Base-by-base conservation (phyloP, 2,329 filamentous ascomycete genomes). In the Phyllosticta citrichinensis region DNA sequence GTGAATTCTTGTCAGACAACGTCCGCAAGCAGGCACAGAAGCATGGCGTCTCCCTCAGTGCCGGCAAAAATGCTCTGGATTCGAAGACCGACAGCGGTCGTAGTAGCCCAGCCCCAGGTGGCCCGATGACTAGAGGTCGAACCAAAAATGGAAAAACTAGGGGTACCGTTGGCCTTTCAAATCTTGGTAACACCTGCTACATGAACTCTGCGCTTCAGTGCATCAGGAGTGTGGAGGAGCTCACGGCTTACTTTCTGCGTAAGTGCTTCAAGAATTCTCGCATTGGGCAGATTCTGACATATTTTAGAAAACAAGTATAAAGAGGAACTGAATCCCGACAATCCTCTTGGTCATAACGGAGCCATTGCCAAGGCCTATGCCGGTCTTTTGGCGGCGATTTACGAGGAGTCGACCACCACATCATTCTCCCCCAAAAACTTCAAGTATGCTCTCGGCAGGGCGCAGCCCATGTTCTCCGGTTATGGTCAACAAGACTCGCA, bases 121-220 rank as follows among this genome's bases (percentile, higher is more conserved):
- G 80, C 2, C 77, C 80, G 4, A 77, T 88, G 64, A 92, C 89
- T 0, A 82, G 91, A 65, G 90, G 90, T 52, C 83, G 89, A 61
- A 77, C 82, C 8, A 86, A 84, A 66, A 83, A 85, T 50, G 88
- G 88, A 10, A 85, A 86, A 64, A 83, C 84, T 12, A 75, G 85
- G 35, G 94, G 94, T 33, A 87, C 87, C 51, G 88, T 92, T 52
- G 94, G 94, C 35, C 78, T 99, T 58, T 85, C 84, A 65, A 99
- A 99, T 69, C 78, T 99, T 14, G 94, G 94, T 56, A 99, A 99
- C 69, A 97, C 94, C 0, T 99, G 94, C 75, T 99, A 99, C 76
- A 97, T 97, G 92, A 97, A 97, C 74, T 96, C 93, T 22, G 94
- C 94, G 10, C 79, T 97, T 60, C 94, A 99, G 72, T 99, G 94